Evolutionary conservation across 2,329 filamentous ascomycete genomes (phyloP), one percentile per base, ranked within the genome.

Genomic region (Paecilomyces sp.): DNA sequence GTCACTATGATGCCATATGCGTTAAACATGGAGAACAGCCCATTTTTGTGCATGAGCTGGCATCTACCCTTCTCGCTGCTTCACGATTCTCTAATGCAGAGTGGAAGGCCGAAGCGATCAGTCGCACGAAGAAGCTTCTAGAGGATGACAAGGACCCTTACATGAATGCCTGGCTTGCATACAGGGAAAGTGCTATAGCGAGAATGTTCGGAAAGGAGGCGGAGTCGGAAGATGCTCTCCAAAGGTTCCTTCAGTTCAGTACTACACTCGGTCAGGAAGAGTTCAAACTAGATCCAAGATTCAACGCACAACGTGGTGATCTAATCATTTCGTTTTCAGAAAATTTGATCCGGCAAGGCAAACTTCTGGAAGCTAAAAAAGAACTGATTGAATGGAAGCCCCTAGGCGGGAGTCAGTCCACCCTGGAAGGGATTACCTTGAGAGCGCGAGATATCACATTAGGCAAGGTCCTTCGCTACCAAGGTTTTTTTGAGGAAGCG

Each of bases 321-420:
- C 52, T 63, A 5, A 60, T 63, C 28, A 60, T 62, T 25, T 62
- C 60, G 1, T 60, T 57, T 58, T 55, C 60, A 9, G 58, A 60
- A 22, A 62, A 58, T 57, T 55, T 65, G 53, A 59, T 63, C 28
- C 57, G 57, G 18, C 34, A 63, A 33, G 58, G 60, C 9, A 51
- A 63, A n/a, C 56, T 63, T 30, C 18, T 24, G 3, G 56, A 57
- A 34, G 63, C 63, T n/a, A 57, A 65, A 55, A 34, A 25, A 5
- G 57, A 65, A 28, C 36, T 65, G 47, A 51, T 18, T 60, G 61
- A 60, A 33, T 33, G 31, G 31, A 50, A 56, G 47, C 58, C 58
- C 9, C 33, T 60, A 34, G 15, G 56, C 34, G n/a, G 57, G 8
- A 3, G 9, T 3, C 55, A 55, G 7, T 62, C 58, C 6, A 57